phyloP scores from a whole-genome alignment of 306 rosid species.

The Abrus precatorius region DNA sequence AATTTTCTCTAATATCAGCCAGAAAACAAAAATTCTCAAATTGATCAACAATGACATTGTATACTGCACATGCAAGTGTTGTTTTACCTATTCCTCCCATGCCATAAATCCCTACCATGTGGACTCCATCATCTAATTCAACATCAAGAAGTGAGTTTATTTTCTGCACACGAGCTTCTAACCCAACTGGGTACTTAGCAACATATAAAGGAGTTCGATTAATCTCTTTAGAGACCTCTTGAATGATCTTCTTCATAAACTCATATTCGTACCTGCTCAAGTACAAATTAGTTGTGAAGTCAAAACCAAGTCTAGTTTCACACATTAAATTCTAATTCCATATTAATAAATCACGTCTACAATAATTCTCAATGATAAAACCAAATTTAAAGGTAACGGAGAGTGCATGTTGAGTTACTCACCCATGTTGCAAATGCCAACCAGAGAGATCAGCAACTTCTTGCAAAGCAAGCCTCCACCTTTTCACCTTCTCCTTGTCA shows the following conservation, averaged over 20 bases:
- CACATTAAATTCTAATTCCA: neutral
- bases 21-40: constrained; percentile 23
- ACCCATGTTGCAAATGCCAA: constrained; percentile 25
- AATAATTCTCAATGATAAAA: too few species aligned
- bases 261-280: constrained; percentile 17
- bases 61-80: constrained; percentile 25
- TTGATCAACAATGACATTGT: constrained; percentile 24
- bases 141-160: constrained; percentile 24
- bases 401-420: neutral
- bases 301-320: neutral
- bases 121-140: constrained; percentile 21
- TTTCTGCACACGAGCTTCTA: neutral
- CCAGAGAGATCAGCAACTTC: constrained; percentile 10
- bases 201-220: neutral
- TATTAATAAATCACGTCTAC: neutral
- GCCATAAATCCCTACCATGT: constrained; percentile 41
- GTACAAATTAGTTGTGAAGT: neutral
- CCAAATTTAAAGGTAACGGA: too few species aligned
- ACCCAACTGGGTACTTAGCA: neutral
- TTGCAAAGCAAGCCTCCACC: constrained; percentile 12
- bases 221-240: constrained; percentile 23
- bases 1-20: constrained; percentile 22
- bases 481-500: neutral
- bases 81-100: constrained; percentile 33
- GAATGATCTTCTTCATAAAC: neutral